Evolutionary conservation across 768 basidiomycete genomes (phyloP).

Genomic region (Rickenella mellea): DNA sequence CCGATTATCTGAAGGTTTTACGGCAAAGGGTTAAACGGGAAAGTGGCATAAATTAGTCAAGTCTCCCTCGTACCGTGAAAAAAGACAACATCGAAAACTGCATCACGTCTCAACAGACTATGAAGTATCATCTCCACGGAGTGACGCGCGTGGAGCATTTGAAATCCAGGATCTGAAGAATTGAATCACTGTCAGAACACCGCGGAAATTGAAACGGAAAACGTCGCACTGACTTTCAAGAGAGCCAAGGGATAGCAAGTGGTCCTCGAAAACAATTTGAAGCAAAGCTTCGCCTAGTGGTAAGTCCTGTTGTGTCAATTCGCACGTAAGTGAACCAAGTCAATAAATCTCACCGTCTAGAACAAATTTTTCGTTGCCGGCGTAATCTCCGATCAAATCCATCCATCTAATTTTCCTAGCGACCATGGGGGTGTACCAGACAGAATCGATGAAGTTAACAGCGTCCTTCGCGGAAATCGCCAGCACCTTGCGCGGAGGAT

Average conservation of each 20-base stretch:
- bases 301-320: no score
- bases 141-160: constrained; percentile 52
- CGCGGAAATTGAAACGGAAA: neutral
- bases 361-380: constrained; percentile 54
- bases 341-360: constrained; percentile 40
- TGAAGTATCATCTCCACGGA: constrained; percentile 41
- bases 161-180: constrained; percentile 41
- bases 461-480: constrained; percentile 13
- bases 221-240: constrained; percentile 25
- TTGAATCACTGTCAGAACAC: constrained; percentile 1
- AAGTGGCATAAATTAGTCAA: neutral
- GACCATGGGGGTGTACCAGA: constrained; percentile 29
- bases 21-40: neutral
- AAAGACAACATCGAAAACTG: constrained; percentile 56
- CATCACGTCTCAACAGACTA: constrained; percentile 38
- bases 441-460: constrained; percentile 21
- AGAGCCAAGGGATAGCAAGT: constrained; percentile 47
- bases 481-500: neutral
- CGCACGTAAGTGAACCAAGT: no score
- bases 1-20: constrained; percentile 27
- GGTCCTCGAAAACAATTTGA: constrained; percentile 49
- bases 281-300: constrained; percentile 59
- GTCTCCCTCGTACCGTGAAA: constrained; percentile 37
- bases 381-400: constrained; percentile 67
- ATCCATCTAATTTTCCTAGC: constrained; percentile 42